Conservation (phyloP, 306 rosid genomes). For the Sicyos edulis region DNA sequence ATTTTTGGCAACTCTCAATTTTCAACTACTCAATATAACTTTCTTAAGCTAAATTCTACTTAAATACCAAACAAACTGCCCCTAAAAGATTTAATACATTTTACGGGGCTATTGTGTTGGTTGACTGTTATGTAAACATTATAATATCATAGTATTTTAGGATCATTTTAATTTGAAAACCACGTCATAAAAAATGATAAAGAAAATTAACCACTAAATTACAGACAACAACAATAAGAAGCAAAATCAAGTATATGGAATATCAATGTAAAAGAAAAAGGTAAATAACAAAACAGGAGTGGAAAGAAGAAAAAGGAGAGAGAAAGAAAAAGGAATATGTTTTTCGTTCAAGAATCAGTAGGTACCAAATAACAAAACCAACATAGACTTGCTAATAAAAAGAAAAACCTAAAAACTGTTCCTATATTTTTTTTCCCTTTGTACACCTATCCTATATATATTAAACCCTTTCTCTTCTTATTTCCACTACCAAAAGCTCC, state of each 20-base stretch:
- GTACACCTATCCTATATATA: not conserved
- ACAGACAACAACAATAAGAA: not conserved
- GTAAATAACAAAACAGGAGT: not conserved
- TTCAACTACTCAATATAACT: too few species aligned
- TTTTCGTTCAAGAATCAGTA: slow-evolving; percentile 7
- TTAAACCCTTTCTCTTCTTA: not conserved
- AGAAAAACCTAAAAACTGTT: slow-evolving; percentile 6
- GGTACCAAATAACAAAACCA: slow-evolving; percentile 15
- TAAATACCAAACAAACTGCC: too few species aligned
- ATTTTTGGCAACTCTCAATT: too few species aligned
- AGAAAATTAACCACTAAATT: too few species aligned
- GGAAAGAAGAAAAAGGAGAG: too few species aligned
- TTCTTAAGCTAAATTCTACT: too few species aligned
- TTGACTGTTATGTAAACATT: too few species aligned
- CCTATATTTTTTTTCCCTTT: not conserved
- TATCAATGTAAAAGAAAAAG: not conserved
- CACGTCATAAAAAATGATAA: too few species aligned
- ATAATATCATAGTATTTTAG: too few species aligned
- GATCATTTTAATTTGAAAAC: too few species aligned
- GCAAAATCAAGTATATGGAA: not conserved
- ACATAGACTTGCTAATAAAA: not conserved
- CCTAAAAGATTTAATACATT: too few species aligned
- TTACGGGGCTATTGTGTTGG: too few species aligned
- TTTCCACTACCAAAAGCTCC: not conserved
- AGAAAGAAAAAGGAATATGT: not conserved